phyloP scores from a whole-genome alignment of 2,329 filamentous ascomycete species.

The Fonsecaea monophora region DNA sequence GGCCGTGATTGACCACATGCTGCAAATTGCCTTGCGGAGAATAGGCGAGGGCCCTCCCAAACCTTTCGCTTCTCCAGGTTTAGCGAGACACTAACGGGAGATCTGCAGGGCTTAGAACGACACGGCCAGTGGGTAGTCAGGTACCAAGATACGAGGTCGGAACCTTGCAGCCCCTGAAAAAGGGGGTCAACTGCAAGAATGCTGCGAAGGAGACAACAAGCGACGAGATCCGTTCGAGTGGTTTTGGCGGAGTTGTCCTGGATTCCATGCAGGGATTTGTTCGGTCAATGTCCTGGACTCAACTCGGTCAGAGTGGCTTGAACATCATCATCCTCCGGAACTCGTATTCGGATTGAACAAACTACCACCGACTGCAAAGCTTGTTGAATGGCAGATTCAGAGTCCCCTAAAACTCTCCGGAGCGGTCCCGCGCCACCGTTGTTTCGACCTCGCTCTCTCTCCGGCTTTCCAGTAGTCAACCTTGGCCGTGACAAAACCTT shows the following conservation, averaged over 20 bases:
- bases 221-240: not conserved
- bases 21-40: not conserved
- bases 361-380: not conserved
- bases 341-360: not conserved
- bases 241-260: not conserved
- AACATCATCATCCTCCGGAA: not conserved
- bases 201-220: not conserved
- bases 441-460: slow-evolving; percentile 7
- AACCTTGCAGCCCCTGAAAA: slow-evolving; percentile 6
- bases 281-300: not conserved
- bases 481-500: slow-evolving; percentile 1
- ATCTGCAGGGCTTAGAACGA: slow-evolving; percentile 5
- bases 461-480: not conserved
- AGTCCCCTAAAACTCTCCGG: not conserved
- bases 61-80: slow-evolving; percentile 1
- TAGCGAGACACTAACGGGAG: slow-evolving; percentile 2
- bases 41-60: slow-evolving; percentile 2
- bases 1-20: not conserved
- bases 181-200: not conserved
- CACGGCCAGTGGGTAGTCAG: not conserved
- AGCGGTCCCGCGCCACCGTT: slow-evolving; percentile 9
- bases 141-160: not conserved
- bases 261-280: not conserved
- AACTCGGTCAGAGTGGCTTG: not conserved
- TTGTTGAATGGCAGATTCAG: not conserved